Evolutionary conservation across 2,329 filamentous ascomycete genomes (phyloP), one percentile per base, ranked within the genome.

Genomic region (Bipolaris bicolor): DNA sequence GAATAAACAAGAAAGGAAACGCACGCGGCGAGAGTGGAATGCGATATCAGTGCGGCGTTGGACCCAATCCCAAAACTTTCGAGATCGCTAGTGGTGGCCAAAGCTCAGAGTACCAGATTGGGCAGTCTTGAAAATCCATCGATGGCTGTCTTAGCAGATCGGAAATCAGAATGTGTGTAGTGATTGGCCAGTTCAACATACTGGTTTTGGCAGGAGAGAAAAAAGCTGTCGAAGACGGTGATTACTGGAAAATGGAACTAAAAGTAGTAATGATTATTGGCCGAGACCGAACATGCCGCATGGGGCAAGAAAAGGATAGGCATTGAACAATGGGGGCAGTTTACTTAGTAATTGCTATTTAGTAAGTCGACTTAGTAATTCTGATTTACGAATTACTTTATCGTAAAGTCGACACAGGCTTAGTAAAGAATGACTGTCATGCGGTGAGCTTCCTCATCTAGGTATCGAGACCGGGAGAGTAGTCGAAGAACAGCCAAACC

Each of bases 61-160:
- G 10, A 33, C 18, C 11, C 20, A 22, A 40, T 41, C 44, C 50
- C 55, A 55, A 58, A 58, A 49, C 39, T 55, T 57, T 58, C 16
- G 44, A 20, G 22, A 44, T 57, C 31, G 44, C 36, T 22, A 16
- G 34, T 46, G 51, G n/a, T 55, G 55, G 40, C 37, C 55, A 33
- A n/a, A 55, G 55, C 55, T 58, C 40, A 47, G 41, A 13, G 18
- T 55, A 20, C 55, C 55, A 10, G 5, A 48, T 48, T 18, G 33
- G 46, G 33, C 7, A 48, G 20, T 16, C 20, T 10, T 3, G 5
- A 13, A 31, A n/a, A 44, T 20, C 50, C 15, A 34, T 52, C 10
- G 34, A 52, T 52, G 33, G 16, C 33, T 36, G n/a, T 36, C 45
- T 7, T 11, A 36, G 31, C 33, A 24, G 10, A 10, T 31, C 10